These are phyloP conservation scores for Gaultheria prostrata DNA, from an alignment of 148 eudicot genomes.

Conservation along the genomic window DNA sequence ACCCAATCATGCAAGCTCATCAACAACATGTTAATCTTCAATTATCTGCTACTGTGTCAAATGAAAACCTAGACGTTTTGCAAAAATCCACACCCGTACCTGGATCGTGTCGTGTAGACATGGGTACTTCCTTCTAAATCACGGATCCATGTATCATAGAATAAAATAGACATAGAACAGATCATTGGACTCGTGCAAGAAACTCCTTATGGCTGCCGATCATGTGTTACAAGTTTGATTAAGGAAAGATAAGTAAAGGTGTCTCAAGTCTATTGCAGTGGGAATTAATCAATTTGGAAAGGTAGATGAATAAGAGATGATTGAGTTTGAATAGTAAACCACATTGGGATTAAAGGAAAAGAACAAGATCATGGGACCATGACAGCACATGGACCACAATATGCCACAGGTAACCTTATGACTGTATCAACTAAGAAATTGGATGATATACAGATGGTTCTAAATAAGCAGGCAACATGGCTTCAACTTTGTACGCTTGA, in stretches of 20 bases:
- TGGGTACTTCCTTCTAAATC: too few species aligned
- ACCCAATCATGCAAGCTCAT: background rate
- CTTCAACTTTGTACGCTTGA: background rate
- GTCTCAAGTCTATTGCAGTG: background rate
- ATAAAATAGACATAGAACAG: background rate
- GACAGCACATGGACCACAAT: background rate
- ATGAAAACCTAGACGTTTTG: background rate
- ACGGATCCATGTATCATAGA: background rate
- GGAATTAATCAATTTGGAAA: background rate
- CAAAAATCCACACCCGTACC: background rate
- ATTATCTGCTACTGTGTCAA: background rate
- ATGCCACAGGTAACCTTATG: background rate
- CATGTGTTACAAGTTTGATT: background rate
- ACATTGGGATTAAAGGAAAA: background rate
- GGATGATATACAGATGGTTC: background rate
- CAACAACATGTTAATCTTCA: background rate
- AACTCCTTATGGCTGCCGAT: background rate
- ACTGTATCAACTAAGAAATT: background rate
- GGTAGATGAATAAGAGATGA: background rate
- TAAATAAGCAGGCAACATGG: background rate
- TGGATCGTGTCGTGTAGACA: too few species aligned
- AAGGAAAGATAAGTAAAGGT: background rate
- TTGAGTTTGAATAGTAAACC: background rate
- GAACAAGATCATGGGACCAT: too few species aligned
- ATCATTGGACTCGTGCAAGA: conserved; percentile 1